Conservation (phyloP, 2,329 filamentous ascomycete species). For the Eurotiales sp. region DNA sequence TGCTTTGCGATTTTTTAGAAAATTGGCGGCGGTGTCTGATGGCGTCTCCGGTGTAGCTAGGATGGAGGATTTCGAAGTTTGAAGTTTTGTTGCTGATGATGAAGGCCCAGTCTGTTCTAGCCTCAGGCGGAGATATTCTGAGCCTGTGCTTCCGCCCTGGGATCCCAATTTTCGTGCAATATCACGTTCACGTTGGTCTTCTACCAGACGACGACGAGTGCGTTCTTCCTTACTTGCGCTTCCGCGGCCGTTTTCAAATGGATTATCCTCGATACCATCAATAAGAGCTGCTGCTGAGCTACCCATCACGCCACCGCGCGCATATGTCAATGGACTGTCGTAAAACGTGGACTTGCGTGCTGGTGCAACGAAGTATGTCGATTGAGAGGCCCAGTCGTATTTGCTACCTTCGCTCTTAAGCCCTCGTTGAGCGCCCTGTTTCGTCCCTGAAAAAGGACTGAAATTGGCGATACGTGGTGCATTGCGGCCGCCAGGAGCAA, state of each 20-base stretch:
- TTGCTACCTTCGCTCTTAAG: conserved; percentile 34
- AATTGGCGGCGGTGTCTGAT: conserved; percentile 18
- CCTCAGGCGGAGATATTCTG: conserved; percentile 43
- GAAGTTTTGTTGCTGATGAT: neutral
- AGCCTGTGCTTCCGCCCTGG: conserved; percentile 31
- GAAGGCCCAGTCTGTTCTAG: conserved; percentile 21
- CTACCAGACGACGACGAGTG: conserved; percentile 38
- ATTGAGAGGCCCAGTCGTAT: conserved; percentile 40
- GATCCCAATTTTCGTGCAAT: conserved; percentile 41
- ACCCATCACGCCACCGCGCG: conserved; percentile 16
- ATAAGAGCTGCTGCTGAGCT: conserved; percentile 39
- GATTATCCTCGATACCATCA: conserved; percentile 38
- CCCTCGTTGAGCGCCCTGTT: conserved; percentile 23
- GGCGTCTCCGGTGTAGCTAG: conserved; percentile 7
- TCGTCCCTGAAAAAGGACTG: conserved; percentile 18
- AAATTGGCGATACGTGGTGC: conserved; percentile 43
- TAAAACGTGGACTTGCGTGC: conserved; percentile 21
- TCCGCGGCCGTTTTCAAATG: conserved; percentile 40
- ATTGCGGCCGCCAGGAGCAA: conserved; percentile 35
- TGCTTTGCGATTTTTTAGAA: conserved; percentile 24
- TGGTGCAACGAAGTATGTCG: conserved; percentile 44
- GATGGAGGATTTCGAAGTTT: conserved; percentile 14
- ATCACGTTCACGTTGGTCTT: conserved; percentile 43
- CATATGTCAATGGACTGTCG: neutral
- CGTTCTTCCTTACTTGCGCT: conserved; percentile 40